A percentile compares a stretch with the other conserved stretches of the same genome.
Conservation (phyloP, 192 early-diverging fungal genomes). For the Coemansia sp. region DNA sequence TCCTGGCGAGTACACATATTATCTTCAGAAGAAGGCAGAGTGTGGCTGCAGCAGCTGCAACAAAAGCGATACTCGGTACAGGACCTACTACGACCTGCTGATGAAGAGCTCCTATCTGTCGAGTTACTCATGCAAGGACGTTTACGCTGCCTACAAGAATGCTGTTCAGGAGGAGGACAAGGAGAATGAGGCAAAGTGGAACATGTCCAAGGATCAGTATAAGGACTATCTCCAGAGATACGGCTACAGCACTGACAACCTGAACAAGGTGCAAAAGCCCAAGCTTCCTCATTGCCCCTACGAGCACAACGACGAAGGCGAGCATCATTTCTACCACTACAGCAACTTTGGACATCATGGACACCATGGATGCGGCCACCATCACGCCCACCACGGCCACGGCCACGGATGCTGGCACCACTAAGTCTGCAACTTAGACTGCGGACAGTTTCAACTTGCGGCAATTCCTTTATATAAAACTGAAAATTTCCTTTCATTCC, state of each 20-base stretch:
- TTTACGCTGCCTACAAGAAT: conserved; percentile 2
- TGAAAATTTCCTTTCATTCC: no score
- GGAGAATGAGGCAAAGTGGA: background rate
- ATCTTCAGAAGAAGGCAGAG: background rate
- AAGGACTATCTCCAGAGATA: background rate
- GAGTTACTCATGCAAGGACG: background rate
- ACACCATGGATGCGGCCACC: background rate
- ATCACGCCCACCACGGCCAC: background rate
- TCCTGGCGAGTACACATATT: conserved; percentile 1
- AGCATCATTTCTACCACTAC: conserved; percentile 1
- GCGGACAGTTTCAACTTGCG: no score
- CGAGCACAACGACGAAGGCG: conserved; percentile 3
- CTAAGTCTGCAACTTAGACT: no score
- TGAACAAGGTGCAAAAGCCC: background rate
- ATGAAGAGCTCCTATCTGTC: background rate
- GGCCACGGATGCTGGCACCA: background rate
- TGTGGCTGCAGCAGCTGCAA: background rate
- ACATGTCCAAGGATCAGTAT: conserved; percentile 4
- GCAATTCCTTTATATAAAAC: no score
- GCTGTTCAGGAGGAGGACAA: conserved; percentile 2
- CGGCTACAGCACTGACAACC: background rate
- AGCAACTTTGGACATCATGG: background rate
- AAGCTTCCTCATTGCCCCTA: background rate
- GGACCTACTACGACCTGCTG: background rate
- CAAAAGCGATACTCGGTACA: background rate